Percentiles rank a stretch among this genome's conserved stretches.
phyloP scores from a whole-genome alignment of 2,329 filamentous ascomycete genomes.

The Xylaria sp. region DNA sequence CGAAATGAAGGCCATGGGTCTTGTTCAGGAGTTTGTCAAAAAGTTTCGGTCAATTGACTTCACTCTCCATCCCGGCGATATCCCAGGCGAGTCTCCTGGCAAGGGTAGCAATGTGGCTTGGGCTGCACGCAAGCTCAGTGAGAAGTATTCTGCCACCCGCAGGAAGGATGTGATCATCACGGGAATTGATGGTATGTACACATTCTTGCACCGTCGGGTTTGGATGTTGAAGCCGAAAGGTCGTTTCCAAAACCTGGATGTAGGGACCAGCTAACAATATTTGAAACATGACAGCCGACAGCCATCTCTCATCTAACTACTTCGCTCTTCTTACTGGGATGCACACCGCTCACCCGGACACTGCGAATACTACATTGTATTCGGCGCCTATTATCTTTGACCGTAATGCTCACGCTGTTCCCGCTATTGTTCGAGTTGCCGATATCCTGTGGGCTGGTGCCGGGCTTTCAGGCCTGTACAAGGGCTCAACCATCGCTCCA shows the following conservation, averaged over 20 bases:
- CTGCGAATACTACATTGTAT: slow-evolving; percentile 65
- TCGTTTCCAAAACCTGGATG: slow-evolving; percentile 9
- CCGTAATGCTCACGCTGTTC: slow-evolving; percentile 70
- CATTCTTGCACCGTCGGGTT: background rate
- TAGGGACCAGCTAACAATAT: slow-evolving; percentile 21
- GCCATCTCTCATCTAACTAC: slow-evolving; percentile 69
- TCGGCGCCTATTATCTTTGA: slow-evolving; percentile 74
- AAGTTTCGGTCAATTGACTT: slow-evolving; percentile 69
- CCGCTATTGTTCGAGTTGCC: slow-evolving; percentile 69
- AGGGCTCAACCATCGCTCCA: slow-evolving; percentile 64
- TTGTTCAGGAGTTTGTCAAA: slow-evolving; percentile 65
- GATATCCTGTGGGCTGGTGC: slow-evolving; percentile 74
- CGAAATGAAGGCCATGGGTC: slow-evolving; percentile 61
- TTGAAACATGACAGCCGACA: slow-evolving; percentile 57
- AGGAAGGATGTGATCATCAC: slow-evolving; percentile 69
- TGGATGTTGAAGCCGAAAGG: background rate
- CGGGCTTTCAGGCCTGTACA: slow-evolving; percentile 70
- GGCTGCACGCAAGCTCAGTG: slow-evolving; percentile 68
- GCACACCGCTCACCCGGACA: slow-evolving; percentile 63
- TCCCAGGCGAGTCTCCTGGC: slow-evolving; percentile 69
- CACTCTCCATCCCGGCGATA: slow-evolving; percentile 67
- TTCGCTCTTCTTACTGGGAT: slow-evolving; percentile 66
- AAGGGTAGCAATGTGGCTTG: slow-evolving; percentile 77
- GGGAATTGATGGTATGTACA: slow-evolving; percentile 68
- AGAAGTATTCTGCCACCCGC: slow-evolving; percentile 56